These are phyloP conservation scores for Aulographum hederae DNA, from an alignment of 2,329 filamentous ascomycete genomes.

Conservation along the genomic window DNA sequence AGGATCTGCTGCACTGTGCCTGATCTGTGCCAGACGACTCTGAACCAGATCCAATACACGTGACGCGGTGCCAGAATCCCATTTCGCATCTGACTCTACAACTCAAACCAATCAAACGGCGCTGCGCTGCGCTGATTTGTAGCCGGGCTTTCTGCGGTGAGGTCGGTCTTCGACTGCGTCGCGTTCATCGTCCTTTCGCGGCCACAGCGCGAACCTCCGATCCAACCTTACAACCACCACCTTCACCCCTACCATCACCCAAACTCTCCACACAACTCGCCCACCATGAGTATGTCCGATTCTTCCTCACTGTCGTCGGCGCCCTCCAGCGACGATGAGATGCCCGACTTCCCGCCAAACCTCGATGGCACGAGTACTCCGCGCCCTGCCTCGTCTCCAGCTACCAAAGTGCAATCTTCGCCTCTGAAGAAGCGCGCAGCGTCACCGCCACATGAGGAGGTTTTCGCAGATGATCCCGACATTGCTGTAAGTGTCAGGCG, in stretches of 20 bases:
- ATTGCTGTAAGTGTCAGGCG: conserved; percentile 58
- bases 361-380: conserved; percentile 11
- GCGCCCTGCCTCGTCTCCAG: conserved; percentile 19
- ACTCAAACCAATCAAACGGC: too few species aligned
- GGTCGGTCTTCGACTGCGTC: too few species aligned
- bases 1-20: too few species aligned
- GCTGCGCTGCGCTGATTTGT: too few species aligned
- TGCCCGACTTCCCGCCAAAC: conserved; percentile 12
- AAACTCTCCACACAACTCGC: background rate
- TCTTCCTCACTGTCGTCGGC: conserved; percentile 37
- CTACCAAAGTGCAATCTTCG: conserved; percentile 23
- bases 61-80: too few species aligned
- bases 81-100: too few species aligned
- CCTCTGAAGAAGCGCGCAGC: conserved; percentile 58
- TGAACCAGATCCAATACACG: too few species aligned
- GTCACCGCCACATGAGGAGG: conserved; percentile 79
- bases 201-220: background rate
- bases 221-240: background rate
- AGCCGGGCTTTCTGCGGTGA: too few species aligned
- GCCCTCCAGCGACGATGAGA: conserved; percentile 40
- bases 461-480: conserved; percentile 75
- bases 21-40: too few species aligned
- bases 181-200: background rate
- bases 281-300: conserved; percentile 24
- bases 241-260: conserved; percentile 14